Conservation (phyloP, 148 eudicot species). For the Rheum nobile region DNA sequence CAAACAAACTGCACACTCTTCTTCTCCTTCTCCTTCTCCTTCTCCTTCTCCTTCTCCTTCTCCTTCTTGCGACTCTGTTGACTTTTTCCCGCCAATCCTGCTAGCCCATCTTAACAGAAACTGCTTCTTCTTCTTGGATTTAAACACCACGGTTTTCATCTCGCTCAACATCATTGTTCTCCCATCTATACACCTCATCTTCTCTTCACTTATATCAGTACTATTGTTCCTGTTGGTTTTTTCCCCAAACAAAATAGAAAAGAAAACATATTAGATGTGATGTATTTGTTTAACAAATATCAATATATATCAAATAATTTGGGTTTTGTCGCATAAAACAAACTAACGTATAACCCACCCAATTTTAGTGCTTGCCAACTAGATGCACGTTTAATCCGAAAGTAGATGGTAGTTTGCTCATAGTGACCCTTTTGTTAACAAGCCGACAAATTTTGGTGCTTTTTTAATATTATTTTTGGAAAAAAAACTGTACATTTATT, state of each 20-base stretch:
- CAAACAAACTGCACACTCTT: conserved; percentile 69
- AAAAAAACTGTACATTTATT: too few relatives aligned
- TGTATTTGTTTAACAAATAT: too few relatives aligned
- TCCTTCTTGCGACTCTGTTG: neutral
- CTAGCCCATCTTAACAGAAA: conserved; percentile 14
- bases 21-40: conserved; percentile 24
- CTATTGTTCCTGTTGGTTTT: conserved; percentile 13
- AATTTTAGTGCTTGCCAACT: too few relatives aligned
- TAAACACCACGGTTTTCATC: conserved; percentile 27
- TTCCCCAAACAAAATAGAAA: neutral
- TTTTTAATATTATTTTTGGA: too few relatives aligned
- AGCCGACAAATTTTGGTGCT: too few relatives aligned
- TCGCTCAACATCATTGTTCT: conserved; percentile 10
- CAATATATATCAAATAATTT: too few relatives aligned
- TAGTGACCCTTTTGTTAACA: too few relatives aligned
- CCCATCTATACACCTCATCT: conserved; percentile 10
- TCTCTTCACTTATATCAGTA: conserved; percentile 17
- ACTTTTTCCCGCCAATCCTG: conserved; percentile 34
- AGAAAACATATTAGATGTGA: neutral
- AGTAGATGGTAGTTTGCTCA: too few relatives aligned
- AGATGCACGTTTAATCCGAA: too few relatives aligned
- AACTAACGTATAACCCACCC: too few relatives aligned
- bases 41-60: conserved; percentile 35
- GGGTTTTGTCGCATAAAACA: too few relatives aligned
- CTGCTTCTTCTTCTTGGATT: conserved; percentile 4